Conservation (phyloP, 2,329 filamentous ascomycete genomes). For the Coniella lustricola region DNA sequence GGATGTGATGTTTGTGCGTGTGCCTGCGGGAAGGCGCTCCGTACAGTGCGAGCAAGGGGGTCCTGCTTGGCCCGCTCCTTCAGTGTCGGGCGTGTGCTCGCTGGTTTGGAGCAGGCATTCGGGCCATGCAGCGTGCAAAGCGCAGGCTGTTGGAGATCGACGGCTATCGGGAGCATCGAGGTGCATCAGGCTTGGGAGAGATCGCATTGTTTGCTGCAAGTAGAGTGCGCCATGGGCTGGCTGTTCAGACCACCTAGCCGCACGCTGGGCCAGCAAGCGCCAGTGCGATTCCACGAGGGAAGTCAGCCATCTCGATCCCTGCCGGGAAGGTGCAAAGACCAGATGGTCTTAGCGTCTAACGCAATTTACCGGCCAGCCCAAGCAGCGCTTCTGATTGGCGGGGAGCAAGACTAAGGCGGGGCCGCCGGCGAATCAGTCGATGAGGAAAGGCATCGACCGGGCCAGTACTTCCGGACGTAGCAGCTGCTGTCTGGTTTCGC, state of each 20-base stretch:
- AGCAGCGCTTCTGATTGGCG: constrained; percentile 8
- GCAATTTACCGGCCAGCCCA: constrained; percentile 9
- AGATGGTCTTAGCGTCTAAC: constrained; percentile 8
- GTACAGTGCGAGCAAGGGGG: neutral
- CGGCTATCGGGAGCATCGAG: neutral
- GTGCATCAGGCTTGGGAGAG: neutral
- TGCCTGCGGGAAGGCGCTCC: neutral
- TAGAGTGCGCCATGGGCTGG: no score
- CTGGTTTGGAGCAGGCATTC: no score
- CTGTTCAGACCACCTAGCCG: no score
- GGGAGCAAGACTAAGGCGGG: neutral
- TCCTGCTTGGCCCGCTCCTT: neutral
- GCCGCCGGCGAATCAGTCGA: constrained; percentile 8
- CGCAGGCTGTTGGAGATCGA: no score
- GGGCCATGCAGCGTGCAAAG: no score
- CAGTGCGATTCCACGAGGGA: neutral
- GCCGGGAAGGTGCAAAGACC: constrained; percentile 1
- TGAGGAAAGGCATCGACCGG: neutral
- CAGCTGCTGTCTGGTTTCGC: neutral
- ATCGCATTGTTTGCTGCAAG: no score
- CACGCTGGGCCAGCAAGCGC: no score
- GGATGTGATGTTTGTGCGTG: neutral
- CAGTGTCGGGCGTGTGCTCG: neutral
- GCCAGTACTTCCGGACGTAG: neutral
- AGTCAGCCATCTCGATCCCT: constrained; percentile 11